These are phyloP conservation scores for Lactarius pseudohatsudake DNA, from an alignment of 768 basidiomycete species.

Conservation along the genomic window DNA sequence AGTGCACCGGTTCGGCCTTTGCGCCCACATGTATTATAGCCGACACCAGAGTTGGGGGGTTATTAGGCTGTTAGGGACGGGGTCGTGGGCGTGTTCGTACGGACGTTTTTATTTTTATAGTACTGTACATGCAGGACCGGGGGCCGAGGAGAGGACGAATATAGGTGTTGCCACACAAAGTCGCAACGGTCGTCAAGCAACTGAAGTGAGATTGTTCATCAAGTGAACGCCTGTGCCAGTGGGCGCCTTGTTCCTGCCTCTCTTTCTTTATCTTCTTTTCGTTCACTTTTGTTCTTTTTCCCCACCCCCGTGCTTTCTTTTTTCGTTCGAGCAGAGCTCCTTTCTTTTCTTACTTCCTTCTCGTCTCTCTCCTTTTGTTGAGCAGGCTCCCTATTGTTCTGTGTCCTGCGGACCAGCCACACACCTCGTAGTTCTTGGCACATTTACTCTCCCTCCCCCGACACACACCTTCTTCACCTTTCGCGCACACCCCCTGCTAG, in stretches of 20 bases:
- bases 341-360: slow-evolving; percentile 8
- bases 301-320: neutral
- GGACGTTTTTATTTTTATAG: neutral
- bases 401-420: slow-evolving; percentile 1
- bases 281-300: slow-evolving; percentile 3
- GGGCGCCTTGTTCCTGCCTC: neutral
- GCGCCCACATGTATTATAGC: neutral
- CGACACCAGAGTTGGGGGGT: neutral
- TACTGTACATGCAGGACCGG: neutral
- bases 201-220: neutral
- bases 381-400: slow-evolving; percentile 21
- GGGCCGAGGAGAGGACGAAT: neutral
- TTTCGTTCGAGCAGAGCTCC: slow-evolving; percentile 28
- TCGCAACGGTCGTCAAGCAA: slow-evolving; percentile 27
- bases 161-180: neutral
- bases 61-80: neutral
- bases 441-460: slow-evolving; percentile 6
- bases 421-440: slow-evolving; percentile 13
- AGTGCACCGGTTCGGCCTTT: neutral
- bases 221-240: neutral
- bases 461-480: slow-evolving; percentile 2
- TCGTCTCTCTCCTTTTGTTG: slow-evolving; percentile 24
- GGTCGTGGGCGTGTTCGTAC: neutral
- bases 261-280: slow-evolving; percentile 1
- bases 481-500: neutral